Percentiles rank a stretch among this genome's conserved stretches.
These are phyloP conservation scores for Aphanomyces astaci DNA, from an alignment of 352 stramenopile species.

Conservation along the genomic window DNA sequence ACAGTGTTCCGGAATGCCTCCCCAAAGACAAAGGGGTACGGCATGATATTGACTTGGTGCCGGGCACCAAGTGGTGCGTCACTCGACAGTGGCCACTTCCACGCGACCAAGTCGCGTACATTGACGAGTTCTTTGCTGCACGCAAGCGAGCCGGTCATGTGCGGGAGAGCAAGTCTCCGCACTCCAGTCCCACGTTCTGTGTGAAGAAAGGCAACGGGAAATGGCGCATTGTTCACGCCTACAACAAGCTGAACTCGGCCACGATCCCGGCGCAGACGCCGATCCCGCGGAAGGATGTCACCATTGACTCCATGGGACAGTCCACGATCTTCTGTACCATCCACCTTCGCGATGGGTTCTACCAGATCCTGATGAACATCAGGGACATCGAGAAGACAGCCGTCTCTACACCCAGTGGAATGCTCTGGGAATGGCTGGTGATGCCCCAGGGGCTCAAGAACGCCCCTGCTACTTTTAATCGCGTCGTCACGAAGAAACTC, in stretches of 20 bases:
- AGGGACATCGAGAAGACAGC: conserved; percentile 26
- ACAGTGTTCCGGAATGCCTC: too few species aligned
- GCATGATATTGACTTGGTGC: conserved; percentile 21
- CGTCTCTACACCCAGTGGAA: conserved; percentile 23
- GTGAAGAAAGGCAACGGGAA: too few species aligned
- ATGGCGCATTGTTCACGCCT: too few species aligned
- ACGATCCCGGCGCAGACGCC: conserved; percentile 31
- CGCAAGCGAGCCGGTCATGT: too few species aligned
- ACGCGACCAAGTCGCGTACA: too few species aligned
- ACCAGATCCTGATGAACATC: conserved; percentile 25
- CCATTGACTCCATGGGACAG: conserved; percentile 29
- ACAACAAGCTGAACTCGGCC: conserved; percentile 32
- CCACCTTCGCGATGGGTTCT: conserved; percentile 30
- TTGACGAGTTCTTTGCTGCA: too few species aligned
- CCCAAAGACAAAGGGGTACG: too few species aligned
- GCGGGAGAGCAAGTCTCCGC: too few species aligned
- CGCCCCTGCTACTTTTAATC: conserved; percentile 33
- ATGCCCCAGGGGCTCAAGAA: conserved; percentile 27
- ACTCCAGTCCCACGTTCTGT: too few species aligned
- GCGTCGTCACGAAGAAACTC: conserved; percentile 27
- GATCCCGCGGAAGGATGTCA: conserved; percentile 28
- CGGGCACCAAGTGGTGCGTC: conserved; percentile 24
- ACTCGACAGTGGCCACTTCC: too few species aligned
- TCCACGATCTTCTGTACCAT: conserved; percentile 23
- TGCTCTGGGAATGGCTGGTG: too few species aligned